These are phyloP conservation scores for Parathielavia hyrcaniae DNA, from an alignment of 495 filamentous ascomycete species.

Conservation along the genomic window DNA sequence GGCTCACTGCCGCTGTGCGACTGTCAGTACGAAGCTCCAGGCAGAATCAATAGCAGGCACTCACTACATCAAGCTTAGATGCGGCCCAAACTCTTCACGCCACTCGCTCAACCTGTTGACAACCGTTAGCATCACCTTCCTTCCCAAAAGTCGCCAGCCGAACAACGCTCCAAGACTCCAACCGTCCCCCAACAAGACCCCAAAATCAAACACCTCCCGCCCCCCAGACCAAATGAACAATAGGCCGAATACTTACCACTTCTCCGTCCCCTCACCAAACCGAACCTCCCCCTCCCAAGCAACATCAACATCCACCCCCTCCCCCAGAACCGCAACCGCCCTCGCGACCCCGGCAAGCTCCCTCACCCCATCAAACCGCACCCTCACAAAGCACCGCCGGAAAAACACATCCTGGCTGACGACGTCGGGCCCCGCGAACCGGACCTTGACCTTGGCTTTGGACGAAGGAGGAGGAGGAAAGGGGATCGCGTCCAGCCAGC, in stretches of 20 bases:
- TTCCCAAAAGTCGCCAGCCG: no score
- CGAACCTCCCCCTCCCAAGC: slow-evolving; percentile 14
- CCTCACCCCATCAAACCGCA: slow-evolving; percentile 20
- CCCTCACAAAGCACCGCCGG: slow-evolving; percentile 28
- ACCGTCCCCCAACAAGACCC: background rate
- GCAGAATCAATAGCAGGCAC: slow-evolving; percentile 3
- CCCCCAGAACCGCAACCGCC: slow-evolving; percentile 22
- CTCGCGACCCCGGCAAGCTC: slow-evolving; percentile 23
- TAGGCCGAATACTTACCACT: slow-evolving; percentile 18
- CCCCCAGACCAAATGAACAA: background rate
- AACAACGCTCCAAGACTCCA: no score
- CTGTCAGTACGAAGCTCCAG: background rate
- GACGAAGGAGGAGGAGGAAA: slow-evolving; percentile 4
- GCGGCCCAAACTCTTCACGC: slow-evolving; percentile 25
- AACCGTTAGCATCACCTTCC: background rate
- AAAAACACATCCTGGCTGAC: slow-evolving; percentile 26
- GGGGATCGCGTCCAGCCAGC: slow-evolving; percentile 25
- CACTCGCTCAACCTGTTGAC: slow-evolving; percentile 19
- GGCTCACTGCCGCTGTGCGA: slow-evolving; percentile 21
- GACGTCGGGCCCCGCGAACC: slow-evolving; percentile 23
- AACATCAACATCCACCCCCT: slow-evolving; percentile 11
- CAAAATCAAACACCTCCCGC: background rate
- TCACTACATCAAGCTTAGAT: slow-evolving; percentile 34
- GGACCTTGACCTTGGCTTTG: slow-evolving; percentile 8
- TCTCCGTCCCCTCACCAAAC: slow-evolving; percentile 21